Evolutionary conservation across 768 basidiomycete genomes (phyloP), one percentile per base, ranked within the genome.

Genomic region (Grammothele lineata): DNA sequence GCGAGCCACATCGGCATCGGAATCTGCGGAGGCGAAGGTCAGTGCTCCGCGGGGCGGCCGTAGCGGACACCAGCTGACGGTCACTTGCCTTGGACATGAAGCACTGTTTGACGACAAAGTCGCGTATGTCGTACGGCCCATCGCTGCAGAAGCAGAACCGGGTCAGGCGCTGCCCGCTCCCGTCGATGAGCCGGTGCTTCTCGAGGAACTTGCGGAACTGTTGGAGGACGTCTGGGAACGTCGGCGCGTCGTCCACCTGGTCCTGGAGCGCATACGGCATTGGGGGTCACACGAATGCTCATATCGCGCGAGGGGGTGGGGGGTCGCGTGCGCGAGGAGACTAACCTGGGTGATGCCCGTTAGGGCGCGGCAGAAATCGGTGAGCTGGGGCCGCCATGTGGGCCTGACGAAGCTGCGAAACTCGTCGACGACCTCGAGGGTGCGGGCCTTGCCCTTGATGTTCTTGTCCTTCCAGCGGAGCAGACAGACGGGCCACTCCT

Each of bases 401-500:
- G 95, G 95, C 59, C 73, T 74, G 36, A 97, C 92, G 64, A 89
- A 95, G 54, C 80, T 84, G 51, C 87, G 83, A 69, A 93, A 98
- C 62, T 91, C 88, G 54, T 81, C 86, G 17, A 86, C 74, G 32
- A 86, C 70, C 60, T 83, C 79, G 19, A 97, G 71, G 35, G 71
- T 69, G 48, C 71, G 75, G 9, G 81, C 79, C 34, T 53, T 67
- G 40, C 76, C 77, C 41, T 76, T 73, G 15, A 63, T 47, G 26
- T 73, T 69, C 55, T 71, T 79, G 59, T 88, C 80, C 57, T 69
- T 75, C 94, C 94, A 97, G 50, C 77, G 78, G 48, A 97, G 72
- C 3, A 99, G 73, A 57, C 87, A 85, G 10, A 98, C 89, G 5
- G 95, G 95, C 69, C 91, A 92, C 67, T 99, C 93, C 93, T 95